Conservation (phyloP, 257 asterid species). For the Verbascum thapsus region DNA sequence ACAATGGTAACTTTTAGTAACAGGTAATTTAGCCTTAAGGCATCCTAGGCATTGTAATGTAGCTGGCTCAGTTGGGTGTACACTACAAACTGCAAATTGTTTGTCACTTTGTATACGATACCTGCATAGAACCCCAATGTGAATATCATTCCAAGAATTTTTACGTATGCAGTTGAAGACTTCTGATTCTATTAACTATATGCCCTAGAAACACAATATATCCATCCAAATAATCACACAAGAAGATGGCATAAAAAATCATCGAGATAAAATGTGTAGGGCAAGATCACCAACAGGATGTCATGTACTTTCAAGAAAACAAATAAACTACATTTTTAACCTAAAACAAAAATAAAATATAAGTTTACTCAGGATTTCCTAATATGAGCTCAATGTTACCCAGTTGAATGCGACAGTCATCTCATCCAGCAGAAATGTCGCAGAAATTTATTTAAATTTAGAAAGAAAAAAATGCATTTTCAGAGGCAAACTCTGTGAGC, state of each 20-base stretch:
- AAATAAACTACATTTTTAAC: slow-evolving; percentile 1
- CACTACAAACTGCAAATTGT: slow-evolving; percentile 82
- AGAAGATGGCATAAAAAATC: background rate
- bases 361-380: background rate
- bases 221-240: background rate
- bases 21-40: slow-evolving; percentile 82
- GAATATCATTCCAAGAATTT: slow-evolving; percentile 3
- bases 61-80: slow-evolving; percentile 95
- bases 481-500: background rate
- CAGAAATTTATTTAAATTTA: background rate
- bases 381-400: background rate
- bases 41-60: slow-evolving; percentile 92
- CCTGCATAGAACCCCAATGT: slow-evolving; percentile 51
- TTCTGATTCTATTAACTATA: background rate
- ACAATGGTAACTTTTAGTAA: slow-evolving; percentile 89
- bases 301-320: slow-evolving; percentile 14
- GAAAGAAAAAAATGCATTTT: background rate
- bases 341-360: slow-evolving; percentile 4
- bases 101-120: slow-evolving; percentile 92
- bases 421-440: background rate
- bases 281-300: background rate
- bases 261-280: background rate
- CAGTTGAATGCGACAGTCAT: background rate
- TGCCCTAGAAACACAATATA: slow-evolving; percentile 1
- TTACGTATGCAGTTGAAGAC: background rate